Conservation (phyloP, 441 rosid species). For the Dalechampia spathulata region DNA sequence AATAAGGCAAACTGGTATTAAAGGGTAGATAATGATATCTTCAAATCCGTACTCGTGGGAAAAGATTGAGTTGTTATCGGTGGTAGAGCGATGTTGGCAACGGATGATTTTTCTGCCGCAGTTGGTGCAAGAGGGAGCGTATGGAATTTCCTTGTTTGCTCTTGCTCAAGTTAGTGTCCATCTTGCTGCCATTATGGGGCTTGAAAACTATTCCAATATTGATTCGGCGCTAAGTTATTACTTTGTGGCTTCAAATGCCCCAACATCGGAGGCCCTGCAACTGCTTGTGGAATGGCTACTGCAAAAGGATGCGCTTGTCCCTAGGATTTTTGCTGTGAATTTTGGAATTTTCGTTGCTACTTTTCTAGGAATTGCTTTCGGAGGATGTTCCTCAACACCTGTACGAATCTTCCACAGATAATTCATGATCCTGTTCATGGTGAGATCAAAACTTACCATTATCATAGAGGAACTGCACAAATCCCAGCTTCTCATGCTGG, state of each 20-base stretch:
- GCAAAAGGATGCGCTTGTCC: conserved; percentile 85
- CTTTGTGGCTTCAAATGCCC: conserved; percentile 91
- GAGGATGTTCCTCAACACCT: conserved; percentile 41
- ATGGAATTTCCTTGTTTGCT: conserved; percentile 78
- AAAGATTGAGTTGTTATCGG: too few species aligned
- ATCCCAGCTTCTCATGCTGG: too few species aligned
- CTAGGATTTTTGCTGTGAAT: conserved; percentile 72
- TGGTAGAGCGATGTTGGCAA: not conserved
- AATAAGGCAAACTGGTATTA: too few species aligned
- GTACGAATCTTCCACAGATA: too few species aligned
- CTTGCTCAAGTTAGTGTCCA: conserved; percentile 65
- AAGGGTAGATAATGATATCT: too few species aligned
- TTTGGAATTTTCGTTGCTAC: conserved; percentile 73
- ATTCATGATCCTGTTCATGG: too few species aligned
- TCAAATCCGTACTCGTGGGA: too few species aligned
- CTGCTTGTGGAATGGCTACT: conserved; percentile 89
- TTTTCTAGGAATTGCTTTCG: conserved; percentile 76
- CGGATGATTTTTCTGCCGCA: conserved; percentile 72
- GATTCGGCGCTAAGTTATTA: conserved; percentile 49
- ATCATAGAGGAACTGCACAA: too few species aligned
- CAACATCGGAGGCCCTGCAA: conserved; percentile 88
- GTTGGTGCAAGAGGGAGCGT: conserved; percentile 87
- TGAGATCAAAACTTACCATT: too few species aligned
- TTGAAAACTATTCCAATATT: conserved; percentile 62
- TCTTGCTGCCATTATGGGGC: conserved; percentile 59